A percentile compares a stretch with the other conserved stretches of the same genome.
phyloP scores from a whole-genome alignment of 495 filamentous ascomycete species.

The Hapsidospora chrysogenum region DNA sequence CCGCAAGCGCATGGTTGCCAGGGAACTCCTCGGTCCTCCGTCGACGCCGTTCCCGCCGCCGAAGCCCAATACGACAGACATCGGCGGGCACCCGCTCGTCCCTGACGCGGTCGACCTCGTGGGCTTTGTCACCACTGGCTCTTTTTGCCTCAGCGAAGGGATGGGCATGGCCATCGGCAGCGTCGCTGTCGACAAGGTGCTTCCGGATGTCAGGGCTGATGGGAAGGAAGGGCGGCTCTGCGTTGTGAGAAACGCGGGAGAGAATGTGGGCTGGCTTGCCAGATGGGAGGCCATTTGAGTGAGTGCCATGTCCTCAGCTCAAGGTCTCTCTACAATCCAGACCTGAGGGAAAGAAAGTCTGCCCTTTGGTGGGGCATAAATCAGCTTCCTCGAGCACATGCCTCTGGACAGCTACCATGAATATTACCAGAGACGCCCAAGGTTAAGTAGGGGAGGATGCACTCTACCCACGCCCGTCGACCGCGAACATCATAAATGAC shows the following conservation, averaged over 20 bases:
- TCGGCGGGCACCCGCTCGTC: conserved; percentile 34
- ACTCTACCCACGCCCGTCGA: too few relatives aligned
- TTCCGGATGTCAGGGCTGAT: conserved; percentile 14
- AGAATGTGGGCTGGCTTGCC: conserved; percentile 58
- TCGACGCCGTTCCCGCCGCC: conserved; percentile 10
- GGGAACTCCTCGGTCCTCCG: conserved; percentile 24
- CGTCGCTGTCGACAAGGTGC: conserved; percentile 43
- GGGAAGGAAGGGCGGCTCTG: conserved; percentile 37
- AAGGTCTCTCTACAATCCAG: too few relatives aligned
- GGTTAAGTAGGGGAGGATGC: too few relatives aligned
- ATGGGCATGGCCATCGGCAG: conserved; percentile 60
- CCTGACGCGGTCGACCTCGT: conserved; percentile 67
- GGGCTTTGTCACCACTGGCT: conserved; percentile 81
- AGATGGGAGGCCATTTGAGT: conserved; percentile 54
- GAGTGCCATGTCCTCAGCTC: too few relatives aligned
- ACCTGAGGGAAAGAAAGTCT: too few relatives aligned
- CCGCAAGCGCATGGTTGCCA: conserved; percentile 33
- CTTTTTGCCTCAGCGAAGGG: conserved; percentile 66
- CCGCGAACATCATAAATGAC: too few relatives aligned
- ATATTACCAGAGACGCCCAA: too few relatives aligned
- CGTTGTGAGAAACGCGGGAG: conserved; percentile 66
- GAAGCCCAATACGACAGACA: conserved; percentile 15
- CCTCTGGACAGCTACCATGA: too few relatives aligned
- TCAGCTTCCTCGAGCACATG: too few relatives aligned
- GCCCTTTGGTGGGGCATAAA: too few relatives aligned